Evolutionary conservation across 1,284 basidiomycete genomes (phyloP).

Genomic region (Apiotrichum akiyoshidainum): DNA sequence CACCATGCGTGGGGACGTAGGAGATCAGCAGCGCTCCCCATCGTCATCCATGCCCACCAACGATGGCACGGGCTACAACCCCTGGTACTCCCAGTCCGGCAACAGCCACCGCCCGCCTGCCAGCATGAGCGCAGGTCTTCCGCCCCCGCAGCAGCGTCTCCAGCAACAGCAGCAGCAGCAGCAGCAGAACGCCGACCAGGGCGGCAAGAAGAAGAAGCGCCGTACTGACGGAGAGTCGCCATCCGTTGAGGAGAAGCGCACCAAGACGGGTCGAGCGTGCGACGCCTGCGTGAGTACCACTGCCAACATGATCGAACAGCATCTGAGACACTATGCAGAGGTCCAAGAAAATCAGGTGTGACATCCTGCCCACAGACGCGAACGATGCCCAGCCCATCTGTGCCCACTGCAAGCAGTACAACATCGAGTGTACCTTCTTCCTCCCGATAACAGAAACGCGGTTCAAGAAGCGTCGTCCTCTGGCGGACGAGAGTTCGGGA

Average conservation of each 20-base stretch:
- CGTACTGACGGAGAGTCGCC: slow-evolving; percentile 11
- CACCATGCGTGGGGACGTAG: no score
- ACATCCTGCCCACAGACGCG: slow-evolving; percentile 35
- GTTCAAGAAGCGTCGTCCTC: slow-evolving; percentile 90
- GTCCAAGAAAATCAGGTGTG: slow-evolving; percentile 78
- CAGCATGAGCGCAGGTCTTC: no score
- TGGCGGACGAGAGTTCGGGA: slow-evolving; percentile 48
- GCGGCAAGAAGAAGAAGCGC: slow-evolving; percentile 32
- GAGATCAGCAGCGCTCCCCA: no score
- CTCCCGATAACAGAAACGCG: slow-evolving; percentile 96
- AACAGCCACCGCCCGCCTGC: no score
- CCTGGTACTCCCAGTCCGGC: no score
- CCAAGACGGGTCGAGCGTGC: slow-evolving; percentile 50
- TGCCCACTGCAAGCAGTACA: slow-evolving; percentile 61
- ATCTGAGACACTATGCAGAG: slow-evolving; percentile 49
- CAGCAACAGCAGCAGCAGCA: neutral
- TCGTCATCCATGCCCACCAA: no score
- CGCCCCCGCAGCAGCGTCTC: neutral
- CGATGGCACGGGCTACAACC: no score
- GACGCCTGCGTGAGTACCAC: slow-evolving; percentile 46
- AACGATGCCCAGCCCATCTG: slow-evolving; percentile 39
- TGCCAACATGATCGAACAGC: no score
- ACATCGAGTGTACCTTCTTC: slow-evolving; percentile 92
- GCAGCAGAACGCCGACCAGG: neutral
- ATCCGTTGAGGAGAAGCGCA: slow-evolving; percentile 37